Evolutionary conservation across 805 yeast species (phyloP).

Genomic region (Candida dajiaensis): DNA sequence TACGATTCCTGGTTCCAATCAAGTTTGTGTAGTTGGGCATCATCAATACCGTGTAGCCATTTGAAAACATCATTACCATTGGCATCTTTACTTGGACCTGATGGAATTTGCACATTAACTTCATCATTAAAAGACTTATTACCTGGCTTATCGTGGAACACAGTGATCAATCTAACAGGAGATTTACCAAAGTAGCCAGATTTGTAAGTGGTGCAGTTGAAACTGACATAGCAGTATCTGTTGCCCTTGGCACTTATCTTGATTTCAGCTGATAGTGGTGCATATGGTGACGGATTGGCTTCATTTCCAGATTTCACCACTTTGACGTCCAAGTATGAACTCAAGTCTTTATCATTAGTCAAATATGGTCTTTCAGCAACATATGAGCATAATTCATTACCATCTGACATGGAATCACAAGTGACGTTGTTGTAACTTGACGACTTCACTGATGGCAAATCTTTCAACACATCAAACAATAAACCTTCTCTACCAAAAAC

Average conservation of each 20-base stretch:
- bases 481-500: conserved; percentile 48
- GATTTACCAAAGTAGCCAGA: conserved; percentile 33
- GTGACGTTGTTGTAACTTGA: conserved; percentile 19
- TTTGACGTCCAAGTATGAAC: conserved; percentile 44
- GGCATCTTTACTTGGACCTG: conserved; percentile 26
- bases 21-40: conserved; percentile 57
- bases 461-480: conserved; percentile 41
- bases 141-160: conserved; percentile 33
- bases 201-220: conserved; percentile 43
- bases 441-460: conserved; percentile 58
- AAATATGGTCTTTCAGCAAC: conserved; percentile 44
- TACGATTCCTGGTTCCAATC: conserved; percentile 48
- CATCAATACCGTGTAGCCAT: conserved; percentile 56
- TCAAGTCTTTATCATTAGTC: conserved; percentile 26
- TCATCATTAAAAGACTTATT: conserved; percentile 2
- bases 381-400: conserved; percentile 49
- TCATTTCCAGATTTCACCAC: conserved; percentile 43
- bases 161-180: conserved; percentile 59
- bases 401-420: conserved; percentile 38
- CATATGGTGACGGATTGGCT: conserved; percentile 44
- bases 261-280: conserved; percentile 61
- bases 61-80: conserved; percentile 45
- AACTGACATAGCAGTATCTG: conserved; percentile 57
- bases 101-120: conserved; percentile 7
- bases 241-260: conserved; percentile 52